These are phyloP conservation scores for Globisporangium megalacanthum DNA, from an alignment of 352 stramenopile species.

Conservation along the genomic window DNA sequence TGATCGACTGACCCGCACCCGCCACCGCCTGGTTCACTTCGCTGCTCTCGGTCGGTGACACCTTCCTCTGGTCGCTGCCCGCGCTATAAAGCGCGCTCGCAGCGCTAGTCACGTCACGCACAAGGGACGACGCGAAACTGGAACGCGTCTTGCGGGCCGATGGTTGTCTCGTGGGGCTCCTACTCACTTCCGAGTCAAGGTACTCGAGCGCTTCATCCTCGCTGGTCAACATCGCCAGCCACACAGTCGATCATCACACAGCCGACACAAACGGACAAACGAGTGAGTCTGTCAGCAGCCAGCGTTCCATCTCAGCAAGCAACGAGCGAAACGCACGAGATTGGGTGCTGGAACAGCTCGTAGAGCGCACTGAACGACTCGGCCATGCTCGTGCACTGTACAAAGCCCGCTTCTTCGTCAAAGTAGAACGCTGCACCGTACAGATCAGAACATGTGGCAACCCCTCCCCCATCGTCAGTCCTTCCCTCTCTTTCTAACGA, in stretches of 20 bases:
- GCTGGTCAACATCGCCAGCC: too few relatives aligned
- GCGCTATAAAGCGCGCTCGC: too few relatives aligned
- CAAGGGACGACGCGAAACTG: constrained; percentile 7
- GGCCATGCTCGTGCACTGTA: constrained; percentile 51
- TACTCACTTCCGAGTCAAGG: constrained; percentile 4
- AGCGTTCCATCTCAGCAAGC: too few relatives aligned
- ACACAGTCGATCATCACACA: too few relatives aligned
- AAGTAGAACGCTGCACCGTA: constrained; percentile 69
- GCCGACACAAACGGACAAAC: too few relatives aligned
- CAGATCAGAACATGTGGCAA: constrained; percentile 33
- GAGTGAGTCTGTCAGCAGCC: too few relatives aligned
- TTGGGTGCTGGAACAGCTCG: constrained; percentile 22
- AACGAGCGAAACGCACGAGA: constrained; percentile 44
- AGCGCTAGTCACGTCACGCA: constrained; percentile 4
- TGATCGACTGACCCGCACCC: constrained; percentile 10
- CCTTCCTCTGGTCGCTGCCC: neutral
- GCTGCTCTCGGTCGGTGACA: neutral
- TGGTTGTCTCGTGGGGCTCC: neutral
- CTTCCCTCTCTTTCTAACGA: too few relatives aligned
- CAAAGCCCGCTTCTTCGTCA: constrained; percentile 51
- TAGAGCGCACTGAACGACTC: constrained; percentile 32
- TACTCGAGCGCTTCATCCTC: too few relatives aligned
- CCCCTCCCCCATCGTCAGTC: too few relatives aligned
- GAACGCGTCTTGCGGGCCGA: constrained; percentile 5
- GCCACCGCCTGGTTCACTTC: neutral